phyloP scores from a whole-genome alignment of 371 early-diverging fungal genomes.

The Smittium culicis region DNA sequence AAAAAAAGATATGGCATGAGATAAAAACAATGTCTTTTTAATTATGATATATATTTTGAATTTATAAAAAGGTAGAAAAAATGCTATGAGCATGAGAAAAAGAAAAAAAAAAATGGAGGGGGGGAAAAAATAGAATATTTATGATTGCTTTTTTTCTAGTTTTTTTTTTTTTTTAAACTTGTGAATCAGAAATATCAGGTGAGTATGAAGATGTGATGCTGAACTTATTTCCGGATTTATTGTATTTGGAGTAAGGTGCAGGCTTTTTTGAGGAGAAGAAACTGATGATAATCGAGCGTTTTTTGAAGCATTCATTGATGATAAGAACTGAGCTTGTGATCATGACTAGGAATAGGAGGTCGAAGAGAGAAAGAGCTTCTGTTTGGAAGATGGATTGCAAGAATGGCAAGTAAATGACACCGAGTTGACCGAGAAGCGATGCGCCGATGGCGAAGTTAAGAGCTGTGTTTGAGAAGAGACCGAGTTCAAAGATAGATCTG shows the following conservation, averaged over 20 bases:
- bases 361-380: constrained; percentile 52
- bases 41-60: too few species aligned
- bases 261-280: not conserved
- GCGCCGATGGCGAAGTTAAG: constrained; percentile 70
- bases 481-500: constrained; percentile 64
- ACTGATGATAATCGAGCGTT: not conserved
- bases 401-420: constrained; percentile 79
- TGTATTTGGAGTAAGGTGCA: not conserved
- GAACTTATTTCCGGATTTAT: not conserved
- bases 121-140: too few species aligned
- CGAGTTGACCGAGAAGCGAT: constrained; percentile 68
- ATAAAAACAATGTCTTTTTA: too few species aligned
- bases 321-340: constrained; percentile 30
- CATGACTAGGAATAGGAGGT: constrained; percentile 47
- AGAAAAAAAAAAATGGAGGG: too few species aligned
- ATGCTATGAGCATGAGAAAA: too few species aligned
- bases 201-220: too few species aligned
- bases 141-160: too few species aligned
- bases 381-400: constrained; percentile 89
- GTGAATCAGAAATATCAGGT: too few species aligned
- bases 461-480: constrained; percentile 71
- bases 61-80: too few species aligned
- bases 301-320: constrained; percentile 5
- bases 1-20: too few species aligned
- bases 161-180: too few species aligned